Conservation (phyloP, 2,329 filamentous ascomycete genomes). For the Diplodia intermedia region DNA sequence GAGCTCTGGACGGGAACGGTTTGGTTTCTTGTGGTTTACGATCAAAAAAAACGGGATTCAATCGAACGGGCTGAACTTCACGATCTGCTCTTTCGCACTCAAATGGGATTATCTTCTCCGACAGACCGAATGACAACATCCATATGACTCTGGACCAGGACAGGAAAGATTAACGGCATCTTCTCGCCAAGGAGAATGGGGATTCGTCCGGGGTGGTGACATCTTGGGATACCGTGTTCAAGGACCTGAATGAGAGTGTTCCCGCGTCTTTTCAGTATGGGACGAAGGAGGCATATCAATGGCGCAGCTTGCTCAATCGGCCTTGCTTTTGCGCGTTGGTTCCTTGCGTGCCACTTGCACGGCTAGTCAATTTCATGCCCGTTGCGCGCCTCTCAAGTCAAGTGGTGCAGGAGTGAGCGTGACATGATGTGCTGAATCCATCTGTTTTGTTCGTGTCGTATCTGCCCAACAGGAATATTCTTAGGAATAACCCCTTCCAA, state of each 20-base stretch:
- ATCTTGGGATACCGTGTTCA: constrained; percentile 35
- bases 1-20: constrained; percentile 26
- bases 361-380: constrained; percentile 24
- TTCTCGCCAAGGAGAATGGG: constrained; percentile 35
- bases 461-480: neutral
- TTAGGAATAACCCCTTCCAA: no score
- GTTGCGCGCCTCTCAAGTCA: constrained; percentile 27
- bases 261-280: constrained; percentile 42
- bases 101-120: constrained; percentile 47
- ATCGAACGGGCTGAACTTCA: constrained; percentile 39
- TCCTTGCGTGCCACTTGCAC: constrained; percentile 8
- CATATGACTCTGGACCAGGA: constrained; percentile 52
- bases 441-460: neutral
- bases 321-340: constrained; percentile 38
- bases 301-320: constrained; percentile 47
- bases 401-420: neutral
- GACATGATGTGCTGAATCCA: neutral
- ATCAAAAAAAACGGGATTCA: constrained; percentile 16
- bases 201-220: constrained; percentile 36
- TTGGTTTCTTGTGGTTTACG: constrained; percentile 23
- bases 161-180: constrained; percentile 39
- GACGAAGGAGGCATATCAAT: constrained; percentile 50
- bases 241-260: constrained; percentile 38
- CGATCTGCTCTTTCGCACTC: constrained; percentile 41
- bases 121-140: constrained; percentile 28